phyloP scores from a whole-genome alignment of 2,329 filamentous ascomycete genomes.

The Aspergillus sp. region DNA sequence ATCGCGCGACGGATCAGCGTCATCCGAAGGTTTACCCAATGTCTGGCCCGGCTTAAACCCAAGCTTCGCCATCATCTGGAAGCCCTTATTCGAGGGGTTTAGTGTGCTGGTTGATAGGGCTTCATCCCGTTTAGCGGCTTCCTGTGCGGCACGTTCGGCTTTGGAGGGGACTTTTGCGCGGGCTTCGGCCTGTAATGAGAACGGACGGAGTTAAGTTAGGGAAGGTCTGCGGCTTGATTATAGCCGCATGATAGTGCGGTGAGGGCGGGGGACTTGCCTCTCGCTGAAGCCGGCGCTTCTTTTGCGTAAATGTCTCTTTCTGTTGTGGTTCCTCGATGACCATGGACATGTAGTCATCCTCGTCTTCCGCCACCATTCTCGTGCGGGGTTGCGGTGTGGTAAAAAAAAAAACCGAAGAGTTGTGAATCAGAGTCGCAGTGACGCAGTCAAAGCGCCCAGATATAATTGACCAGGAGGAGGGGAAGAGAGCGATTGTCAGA shows the following conservation, averaged over 20 bases:
- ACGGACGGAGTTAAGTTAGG: not conserved
- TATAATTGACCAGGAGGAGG: not conserved
- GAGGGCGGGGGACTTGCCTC: slow-evolving; percentile 38
- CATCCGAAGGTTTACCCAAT: slow-evolving; percentile 60
- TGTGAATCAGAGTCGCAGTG: not conserved
- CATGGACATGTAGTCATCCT: slow-evolving; percentile 99
- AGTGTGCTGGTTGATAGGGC: slow-evolving; percentile 75
- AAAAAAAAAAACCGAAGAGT: not conserved
- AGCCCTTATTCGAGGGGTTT: slow-evolving; percentile 74
- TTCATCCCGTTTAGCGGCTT: slow-evolving; percentile 68
- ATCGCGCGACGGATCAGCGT: not conserved
- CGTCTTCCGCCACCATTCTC: slow-evolving; percentile 52
- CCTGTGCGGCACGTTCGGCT: slow-evolving; percentile 74
- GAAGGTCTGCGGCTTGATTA: not conserved
- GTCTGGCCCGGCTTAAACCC: slow-evolving; percentile 77
- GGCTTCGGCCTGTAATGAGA: slow-evolving; percentile 59
- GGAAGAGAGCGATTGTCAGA: not conserved
- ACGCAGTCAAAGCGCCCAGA: not conserved
- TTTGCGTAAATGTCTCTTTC: slow-evolving; percentile 64
- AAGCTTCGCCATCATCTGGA: slow-evolving; percentile 96
- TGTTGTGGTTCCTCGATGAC: slow-evolving; percentile 67
- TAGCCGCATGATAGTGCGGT: slow-evolving; percentile 4
- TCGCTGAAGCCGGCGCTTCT: slow-evolving; percentile 53
- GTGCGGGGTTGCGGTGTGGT: slow-evolving; percentile 13
- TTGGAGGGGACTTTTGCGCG: slow-evolving; percentile 71